Conservation (phyloP, 257 asterid genomes). For the Scutellaria baicalensis region DNA sequence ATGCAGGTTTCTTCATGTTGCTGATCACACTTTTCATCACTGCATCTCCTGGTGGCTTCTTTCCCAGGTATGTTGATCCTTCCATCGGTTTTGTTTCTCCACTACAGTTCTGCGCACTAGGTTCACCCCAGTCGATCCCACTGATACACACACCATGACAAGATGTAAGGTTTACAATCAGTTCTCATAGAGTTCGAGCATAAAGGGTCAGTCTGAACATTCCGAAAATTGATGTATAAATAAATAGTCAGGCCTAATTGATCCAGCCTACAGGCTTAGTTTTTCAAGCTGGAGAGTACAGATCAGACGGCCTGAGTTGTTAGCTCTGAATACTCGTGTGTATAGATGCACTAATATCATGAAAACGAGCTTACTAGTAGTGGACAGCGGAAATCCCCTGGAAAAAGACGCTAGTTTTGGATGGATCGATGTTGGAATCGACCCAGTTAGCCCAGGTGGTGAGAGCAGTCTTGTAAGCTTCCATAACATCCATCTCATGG, state of each 20-base stretch:
- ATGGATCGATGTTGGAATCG: conserved; percentile 47
- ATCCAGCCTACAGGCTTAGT: too few species aligned
- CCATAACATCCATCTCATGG: conserved; percentile 52
- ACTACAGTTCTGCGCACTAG: conserved; percentile 33
- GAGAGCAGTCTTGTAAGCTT: conserved; percentile 49
- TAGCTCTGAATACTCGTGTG: too few species aligned
- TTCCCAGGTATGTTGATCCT: conserved; percentile 43
- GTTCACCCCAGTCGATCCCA: conserved; percentile 55
- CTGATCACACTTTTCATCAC: conserved; percentile 35
- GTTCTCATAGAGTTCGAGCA: not conserved
- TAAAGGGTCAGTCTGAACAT: not conserved
- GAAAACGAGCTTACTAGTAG: conserved; percentile 31
- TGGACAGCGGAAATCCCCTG: conserved; percentile 71
- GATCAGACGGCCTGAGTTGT: too few species aligned
- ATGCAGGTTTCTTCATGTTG: conserved; percentile 43
- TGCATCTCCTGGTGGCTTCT: conserved; percentile 21
- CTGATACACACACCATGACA: conserved; percentile 17
- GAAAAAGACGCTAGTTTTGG: conserved; percentile 45
- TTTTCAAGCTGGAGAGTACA: too few species aligned
- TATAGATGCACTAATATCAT: not conserved
- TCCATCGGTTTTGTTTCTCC: conserved; percentile 44
- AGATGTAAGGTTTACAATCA: not conserved
- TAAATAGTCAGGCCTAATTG: too few species aligned
- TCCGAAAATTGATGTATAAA: not conserved
- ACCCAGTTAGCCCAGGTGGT: conserved; percentile 80